Evolutionary conservation across 176 grass and related monocot genomes (phyloP).

Genomic region (Thalia dealbata): DNA sequence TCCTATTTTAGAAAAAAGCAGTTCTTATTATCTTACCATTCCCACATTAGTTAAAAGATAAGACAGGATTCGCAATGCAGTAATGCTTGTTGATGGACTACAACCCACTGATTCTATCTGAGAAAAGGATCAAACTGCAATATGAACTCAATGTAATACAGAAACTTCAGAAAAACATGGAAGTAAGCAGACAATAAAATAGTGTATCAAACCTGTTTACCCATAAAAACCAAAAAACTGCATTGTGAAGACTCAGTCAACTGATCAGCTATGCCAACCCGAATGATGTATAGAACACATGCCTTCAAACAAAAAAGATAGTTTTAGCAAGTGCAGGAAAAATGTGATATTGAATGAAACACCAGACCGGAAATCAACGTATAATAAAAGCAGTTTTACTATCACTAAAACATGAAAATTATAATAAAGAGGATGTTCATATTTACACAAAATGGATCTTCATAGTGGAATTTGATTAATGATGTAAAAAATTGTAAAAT

Average conservation of each 20-base stretch:
- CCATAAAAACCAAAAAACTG: constrained; percentile 79
- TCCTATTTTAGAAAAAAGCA: background rate
- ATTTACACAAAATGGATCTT: background rate
- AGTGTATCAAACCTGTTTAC: constrained; percentile 59
- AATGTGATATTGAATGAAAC: constrained; percentile 5
- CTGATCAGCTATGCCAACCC: constrained; percentile 85
- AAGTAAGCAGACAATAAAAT: constrained; percentile 7
- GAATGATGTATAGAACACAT: constrained; percentile 86
- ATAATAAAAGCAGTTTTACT: background rate
- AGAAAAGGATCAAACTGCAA: constrained; percentile 2
- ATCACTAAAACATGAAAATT: background rate
- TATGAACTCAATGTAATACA: constrained; percentile 3
- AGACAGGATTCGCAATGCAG: constrained; percentile 72
- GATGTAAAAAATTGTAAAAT: background rate
- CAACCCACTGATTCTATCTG: constrained; percentile 87
- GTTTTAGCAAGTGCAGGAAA: constrained; percentile 26
- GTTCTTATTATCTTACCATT: constrained; percentile 40
- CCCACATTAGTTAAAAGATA: constrained; percentile 87
- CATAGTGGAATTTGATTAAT: background rate
- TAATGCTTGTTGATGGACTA: constrained; percentile 55
- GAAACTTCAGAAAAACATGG: background rate
- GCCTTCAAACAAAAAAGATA: constrained; percentile 46
- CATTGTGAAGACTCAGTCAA: constrained; percentile 77
- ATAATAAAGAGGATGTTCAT: background rate
- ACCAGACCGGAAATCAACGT: background rate